Evolutionary conservation across 805 yeast species (phyloP).

Genomic region (Nakazawaea holstii): DNA sequence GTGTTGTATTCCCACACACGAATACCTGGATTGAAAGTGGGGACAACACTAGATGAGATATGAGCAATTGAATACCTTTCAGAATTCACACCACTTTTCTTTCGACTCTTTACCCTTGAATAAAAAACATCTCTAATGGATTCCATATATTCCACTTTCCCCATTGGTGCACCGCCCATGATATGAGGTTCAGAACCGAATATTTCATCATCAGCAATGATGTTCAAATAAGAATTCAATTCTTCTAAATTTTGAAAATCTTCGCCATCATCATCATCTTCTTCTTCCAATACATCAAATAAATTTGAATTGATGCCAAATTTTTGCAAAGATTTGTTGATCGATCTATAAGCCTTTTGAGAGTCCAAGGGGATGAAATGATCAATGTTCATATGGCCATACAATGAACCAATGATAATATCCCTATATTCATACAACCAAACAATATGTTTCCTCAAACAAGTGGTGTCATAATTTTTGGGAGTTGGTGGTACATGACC

Average conservation of each 20-base stretch:
- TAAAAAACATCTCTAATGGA: conserved; percentile 48
- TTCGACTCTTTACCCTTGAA: conserved; percentile 39
- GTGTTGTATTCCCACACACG: conserved; percentile 85
- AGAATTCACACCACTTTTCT: conserved; percentile 35
- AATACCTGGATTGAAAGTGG: conserved; percentile 80
- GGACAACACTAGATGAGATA: conserved; percentile 70
- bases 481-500: conserved; percentile 89
- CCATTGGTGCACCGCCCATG: conserved; percentile 61
- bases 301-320: conserved; percentile 18
- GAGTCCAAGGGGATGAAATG: conserved; percentile 79
- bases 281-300: conserved; percentile 4
- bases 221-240: conserved; percentile 1
- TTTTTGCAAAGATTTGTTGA: conserved; percentile 20
- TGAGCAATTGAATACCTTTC: conserved; percentile 68
- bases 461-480: conserved; percentile 68
- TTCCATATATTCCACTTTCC: conserved; percentile 62
- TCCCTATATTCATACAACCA: conserved; percentile 85
- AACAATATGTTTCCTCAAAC: conserved; percentile 69
- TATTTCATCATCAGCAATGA: conserved; percentile 19
- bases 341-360: conserved; percentile 55
- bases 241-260: conserved; percentile 20
- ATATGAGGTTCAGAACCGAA: conserved; percentile 31
- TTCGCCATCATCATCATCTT: conserved; percentile 22
- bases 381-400: conserved; percentile 88
- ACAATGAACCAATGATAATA: conserved; percentile 75